phyloP scores from a whole-genome alignment of 768 basidiomycete species.

The Coprinopsis cinerea region DNA sequence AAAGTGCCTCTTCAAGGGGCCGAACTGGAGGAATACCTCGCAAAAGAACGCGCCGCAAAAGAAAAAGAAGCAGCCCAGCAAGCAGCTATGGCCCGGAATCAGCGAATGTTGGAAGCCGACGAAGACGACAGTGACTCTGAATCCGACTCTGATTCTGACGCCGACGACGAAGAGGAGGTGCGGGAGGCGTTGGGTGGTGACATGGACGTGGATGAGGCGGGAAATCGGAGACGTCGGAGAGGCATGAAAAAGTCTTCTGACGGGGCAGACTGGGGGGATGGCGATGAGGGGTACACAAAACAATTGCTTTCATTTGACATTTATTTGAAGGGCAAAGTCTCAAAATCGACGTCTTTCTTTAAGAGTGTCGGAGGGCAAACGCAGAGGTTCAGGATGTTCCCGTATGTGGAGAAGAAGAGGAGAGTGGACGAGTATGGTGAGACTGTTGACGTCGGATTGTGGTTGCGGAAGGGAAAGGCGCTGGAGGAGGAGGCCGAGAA shows the following conservation, averaged over 20 bases:
- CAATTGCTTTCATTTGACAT: constrained; percentile 89
- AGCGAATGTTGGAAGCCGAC: constrained; percentile 90
- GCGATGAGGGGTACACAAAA: constrained; percentile 69
- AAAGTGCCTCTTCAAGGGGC: constrained; percentile 87
- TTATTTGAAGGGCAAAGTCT: constrained; percentile 94
- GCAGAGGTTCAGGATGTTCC: constrained; percentile 94
- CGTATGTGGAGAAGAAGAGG: constrained; percentile 88
- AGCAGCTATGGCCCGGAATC: constrained; percentile 75
- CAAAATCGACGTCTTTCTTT: constrained; percentile 82
- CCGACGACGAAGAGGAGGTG: constrained; percentile 60
- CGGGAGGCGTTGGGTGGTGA: constrained; percentile 49
- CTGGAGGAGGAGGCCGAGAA: constrained; percentile 87
- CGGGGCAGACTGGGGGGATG: constrained; percentile 64
- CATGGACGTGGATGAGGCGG: constrained; percentile 38
- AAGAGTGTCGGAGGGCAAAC: constrained; percentile 65
- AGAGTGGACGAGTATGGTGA: constrained; percentile 96
- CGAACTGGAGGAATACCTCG: constrained; percentile 78
- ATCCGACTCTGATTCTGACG: constrained; percentile 59
- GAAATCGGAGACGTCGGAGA: constrained; percentile 18
- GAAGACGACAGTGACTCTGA: constrained; percentile 82
- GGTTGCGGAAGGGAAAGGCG: constrained; percentile 87
- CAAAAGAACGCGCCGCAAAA: constrained; percentile 66
- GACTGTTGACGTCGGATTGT: constrained; percentile 90
- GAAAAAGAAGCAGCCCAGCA: constrained; percentile 86
- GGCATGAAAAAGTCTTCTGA: constrained; percentile 41